Base-by-base conservation (phyloP, 2,329 filamentous ascomycete genomes). In the Ceratocystis destructans region DNA sequence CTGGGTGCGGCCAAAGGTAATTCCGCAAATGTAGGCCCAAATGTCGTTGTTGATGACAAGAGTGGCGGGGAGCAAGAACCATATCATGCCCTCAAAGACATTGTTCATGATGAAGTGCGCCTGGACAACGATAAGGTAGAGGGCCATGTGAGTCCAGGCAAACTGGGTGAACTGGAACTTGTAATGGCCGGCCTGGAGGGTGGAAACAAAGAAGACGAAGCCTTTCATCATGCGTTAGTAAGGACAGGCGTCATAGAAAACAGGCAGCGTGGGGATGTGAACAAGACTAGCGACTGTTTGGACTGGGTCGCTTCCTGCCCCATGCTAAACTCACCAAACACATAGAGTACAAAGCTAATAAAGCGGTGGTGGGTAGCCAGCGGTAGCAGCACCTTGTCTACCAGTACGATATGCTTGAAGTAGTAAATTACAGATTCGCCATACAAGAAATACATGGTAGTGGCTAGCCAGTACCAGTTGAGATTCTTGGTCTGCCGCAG, bases 21-120 rank as follows among this genome's bases (percentile, higher is more conserved):
- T 97, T 68, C 94, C 94, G 75, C 92, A 96, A 69, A 99, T 86
- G 75, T 99, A 99, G 72, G 94, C 94, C 73, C 95, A 97, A 70
- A 99, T 99, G 74, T 99, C 94, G 76, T 99, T 99, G 70, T 90
- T 96, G 74, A 99, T 96, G 75, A 99, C 94, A 71, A 99, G 83
- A 64, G 90, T 87, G 6, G 90, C 92, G 6, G 94, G 94, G 57
- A 99, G 79, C 82, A 97, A 96, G 81, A 99, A 97, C 94, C 94
- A 99, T 75, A 99, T 96, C 89, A 99, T 91, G 78, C 94, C 94
- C 78, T 99, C 94, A 72, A 99, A 95, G 70, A 99, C 88, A 77
- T 99, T 99, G 82, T 99, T 99, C 90, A 99, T 97, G 78, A 97
- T 90, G 76, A 99, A 99, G 76, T 99, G 94, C 15, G 94, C 92